These are phyloP conservation scores for Allomyces macrogynus DNA, from an alignment of 192 early-diverging fungal species.

Conservation along the genomic window DNA sequence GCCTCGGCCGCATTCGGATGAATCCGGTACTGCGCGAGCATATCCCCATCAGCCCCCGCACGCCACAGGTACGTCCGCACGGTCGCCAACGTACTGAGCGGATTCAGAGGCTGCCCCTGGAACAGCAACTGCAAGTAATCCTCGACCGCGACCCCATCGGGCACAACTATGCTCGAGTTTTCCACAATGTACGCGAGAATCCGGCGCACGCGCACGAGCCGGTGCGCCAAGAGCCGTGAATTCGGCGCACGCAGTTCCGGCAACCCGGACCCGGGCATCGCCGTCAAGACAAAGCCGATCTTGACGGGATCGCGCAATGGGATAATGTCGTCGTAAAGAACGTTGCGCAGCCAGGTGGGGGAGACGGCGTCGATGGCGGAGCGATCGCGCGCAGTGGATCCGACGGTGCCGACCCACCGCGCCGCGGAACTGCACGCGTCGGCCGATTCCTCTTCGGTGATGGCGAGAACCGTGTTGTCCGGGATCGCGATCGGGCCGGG, in stretches of 20 bases:
- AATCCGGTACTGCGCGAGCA: not conserved
- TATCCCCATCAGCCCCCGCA: not conserved
- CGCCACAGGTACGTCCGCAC: not conserved
- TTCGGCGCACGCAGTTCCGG: constrained; percentile 28
- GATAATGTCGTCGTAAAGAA: constrained; percentile 49
- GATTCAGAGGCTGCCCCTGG: not conserved
- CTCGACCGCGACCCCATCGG: not conserved
- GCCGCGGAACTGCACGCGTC: constrained; percentile 52
- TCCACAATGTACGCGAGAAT: constrained; percentile 66
- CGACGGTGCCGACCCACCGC: constrained; percentile 46
- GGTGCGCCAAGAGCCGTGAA: constrained; percentile 57
- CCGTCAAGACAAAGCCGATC: constrained; percentile 59
- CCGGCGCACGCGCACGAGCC: constrained; percentile 75
- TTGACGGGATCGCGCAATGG: constrained; percentile 58
- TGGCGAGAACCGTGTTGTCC: constrained; percentile 38
- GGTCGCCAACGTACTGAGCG: not conserved
- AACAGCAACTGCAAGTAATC: not conserved
- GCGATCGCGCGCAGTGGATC: not conserved
- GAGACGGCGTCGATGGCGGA: constrained; percentile 41
- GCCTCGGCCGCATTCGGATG: too few species aligned
- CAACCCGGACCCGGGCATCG: constrained; percentile 32
- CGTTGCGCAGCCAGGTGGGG: constrained; percentile 72
- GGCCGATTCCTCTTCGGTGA: constrained; percentile 46
- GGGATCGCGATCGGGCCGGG: constrained; percentile 42
- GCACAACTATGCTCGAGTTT: constrained; percentile 11